phyloP scores from a whole-genome alignment of 2,329 filamentous ascomycete species.

The Trichoderma harzianum region DNA sequence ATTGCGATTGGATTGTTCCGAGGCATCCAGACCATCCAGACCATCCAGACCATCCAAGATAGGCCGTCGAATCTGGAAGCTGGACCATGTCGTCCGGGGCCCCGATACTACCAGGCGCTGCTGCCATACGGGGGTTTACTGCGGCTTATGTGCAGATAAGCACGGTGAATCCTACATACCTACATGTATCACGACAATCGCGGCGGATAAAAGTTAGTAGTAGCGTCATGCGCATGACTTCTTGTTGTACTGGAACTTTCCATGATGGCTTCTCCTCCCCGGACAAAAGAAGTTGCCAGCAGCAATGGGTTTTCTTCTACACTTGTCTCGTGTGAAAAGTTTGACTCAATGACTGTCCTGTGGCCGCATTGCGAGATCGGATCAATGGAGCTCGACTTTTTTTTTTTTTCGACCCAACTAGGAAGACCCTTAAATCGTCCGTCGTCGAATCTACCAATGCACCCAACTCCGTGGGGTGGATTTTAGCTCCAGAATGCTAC shows the following conservation, averaged over 20 bases:
- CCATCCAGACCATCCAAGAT: conserved; percentile 54
- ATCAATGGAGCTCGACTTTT: conserved; percentile 7
- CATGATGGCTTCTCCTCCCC: not conserved
- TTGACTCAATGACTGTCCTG: not conserved
- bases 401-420: not conserved
- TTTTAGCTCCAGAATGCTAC: not conserved
- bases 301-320: not conserved
- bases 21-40: conserved; percentile 45
- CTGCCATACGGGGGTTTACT: not conserved
- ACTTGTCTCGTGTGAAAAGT: not conserved
- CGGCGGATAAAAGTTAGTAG: not conserved
- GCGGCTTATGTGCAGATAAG: not conserved
- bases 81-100: not conserved
- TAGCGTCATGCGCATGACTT: not conserved
- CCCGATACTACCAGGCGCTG: not conserved
- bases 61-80: conserved; percentile 62
- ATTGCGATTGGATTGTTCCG: conserved; percentile 66
- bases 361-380: conserved; percentile 11
- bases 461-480: not conserved
- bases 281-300: not conserved
- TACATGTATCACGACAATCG: not conserved
- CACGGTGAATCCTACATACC: not conserved
- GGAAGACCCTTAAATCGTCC: not conserved
- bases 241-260: not conserved
- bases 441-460: not conserved